A percentile compares a stretch with the other conserved stretches of the same genome.
Evolutionary conservation across 345 rosid genomes (phyloP).

Genomic region (Sapria himalayana): DNA sequence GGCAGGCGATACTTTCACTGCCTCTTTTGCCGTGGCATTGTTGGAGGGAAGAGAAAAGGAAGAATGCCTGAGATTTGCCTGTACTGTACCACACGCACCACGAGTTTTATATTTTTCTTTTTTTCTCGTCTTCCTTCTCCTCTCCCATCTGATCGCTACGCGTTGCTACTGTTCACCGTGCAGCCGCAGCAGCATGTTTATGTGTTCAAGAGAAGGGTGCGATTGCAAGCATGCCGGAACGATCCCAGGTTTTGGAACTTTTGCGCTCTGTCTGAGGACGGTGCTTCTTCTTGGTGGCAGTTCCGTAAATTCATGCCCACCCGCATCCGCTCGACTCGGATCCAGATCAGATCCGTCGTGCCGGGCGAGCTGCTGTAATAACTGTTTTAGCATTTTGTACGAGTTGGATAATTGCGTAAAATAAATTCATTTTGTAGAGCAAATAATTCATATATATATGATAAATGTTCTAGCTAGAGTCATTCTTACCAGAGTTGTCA

Average conservation of each 20-base stretch:
- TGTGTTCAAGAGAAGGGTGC: slow-evolving; percentile 95
- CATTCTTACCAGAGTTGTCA: too few relatives aligned
- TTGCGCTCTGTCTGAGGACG: slow-evolving; percentile 23
- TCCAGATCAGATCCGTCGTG: too few relatives aligned
- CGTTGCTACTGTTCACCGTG: not conserved
- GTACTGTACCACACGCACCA: slow-evolving; percentile 26
- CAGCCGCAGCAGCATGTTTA: slow-evolving; percentile 96
- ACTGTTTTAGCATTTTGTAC: too few relatives aligned
- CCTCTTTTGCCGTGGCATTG: slow-evolving; percentile 85
- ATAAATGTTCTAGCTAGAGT: too few relatives aligned
- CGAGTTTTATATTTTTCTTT: not conserved
- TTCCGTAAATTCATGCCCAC: too few relatives aligned
- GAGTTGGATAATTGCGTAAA: too few relatives aligned
- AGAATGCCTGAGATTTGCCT: slow-evolving; percentile 78
- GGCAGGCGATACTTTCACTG: slow-evolving; percentile 94
- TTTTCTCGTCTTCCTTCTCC: not conserved
- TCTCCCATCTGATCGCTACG: slow-evolving; percentile 3
- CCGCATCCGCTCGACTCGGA: too few relatives aligned
- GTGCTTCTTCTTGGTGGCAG: not conserved
- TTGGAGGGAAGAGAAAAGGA: slow-evolving; percentile 60
- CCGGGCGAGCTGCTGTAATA: too few relatives aligned
- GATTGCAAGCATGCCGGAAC: slow-evolving; percentile 80
- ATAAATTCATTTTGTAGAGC: too few relatives aligned
- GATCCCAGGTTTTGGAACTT: slow-evolving; percentile 40
- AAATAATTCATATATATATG: too few relatives aligned